These are phyloP conservation scores for Tilletiopsis washingtonensis DNA, from an alignment of 1,284 basidiomycete genomes.

Conservation along the genomic window DNA sequence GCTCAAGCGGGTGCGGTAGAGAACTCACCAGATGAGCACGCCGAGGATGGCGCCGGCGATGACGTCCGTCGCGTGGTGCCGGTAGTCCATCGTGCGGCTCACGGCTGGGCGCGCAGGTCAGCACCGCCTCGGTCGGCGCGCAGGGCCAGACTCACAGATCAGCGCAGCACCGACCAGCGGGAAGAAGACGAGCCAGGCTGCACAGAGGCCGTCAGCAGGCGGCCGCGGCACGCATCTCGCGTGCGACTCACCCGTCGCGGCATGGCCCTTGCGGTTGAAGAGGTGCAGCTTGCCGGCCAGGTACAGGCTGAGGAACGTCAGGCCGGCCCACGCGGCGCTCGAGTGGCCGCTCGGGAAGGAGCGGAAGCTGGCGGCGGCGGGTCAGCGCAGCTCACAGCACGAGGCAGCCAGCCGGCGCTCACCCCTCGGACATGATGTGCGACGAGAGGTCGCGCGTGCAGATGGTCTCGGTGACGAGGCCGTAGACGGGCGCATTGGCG, in stretches of 20 bases:
- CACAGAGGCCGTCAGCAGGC: too few relatives aligned
- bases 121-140: too few relatives aligned
- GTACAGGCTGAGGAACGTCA: slow-evolving; percentile 82
- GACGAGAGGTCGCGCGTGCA: slow-evolving; percentile 57
- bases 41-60: slow-evolving; percentile 72
- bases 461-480: slow-evolving; percentile 65
- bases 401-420: neutral
- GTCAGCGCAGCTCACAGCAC: neutral
- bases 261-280: slow-evolving; percentile 70
- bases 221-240: too few relatives aligned
- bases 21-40: slow-evolving; percentile 65
- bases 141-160: too few relatives aligned
- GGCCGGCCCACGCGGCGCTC: slow-evolving; percentile 82
- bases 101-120: too few relatives aligned
- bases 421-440: slow-evolving; percentile 13
- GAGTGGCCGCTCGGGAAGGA: slow-evolving; percentile 92
- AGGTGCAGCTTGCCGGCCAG: slow-evolving; percentile 73
- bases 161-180: slow-evolving; percentile 73
- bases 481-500: slow-evolving; percentile 56
- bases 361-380: slow-evolving; percentile 71
- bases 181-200: slow-evolving; percentile 71
- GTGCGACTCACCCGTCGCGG: too few relatives aligned
- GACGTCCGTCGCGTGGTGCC: slow-evolving; percentile 57
- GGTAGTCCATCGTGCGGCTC: slow-evolving; percentile 49
- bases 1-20: slow-evolving; percentile 53